Base-by-base conservation (phyloP, 192 early-diverging fungal genomes). In the Backusella mclennaniae region DNA sequence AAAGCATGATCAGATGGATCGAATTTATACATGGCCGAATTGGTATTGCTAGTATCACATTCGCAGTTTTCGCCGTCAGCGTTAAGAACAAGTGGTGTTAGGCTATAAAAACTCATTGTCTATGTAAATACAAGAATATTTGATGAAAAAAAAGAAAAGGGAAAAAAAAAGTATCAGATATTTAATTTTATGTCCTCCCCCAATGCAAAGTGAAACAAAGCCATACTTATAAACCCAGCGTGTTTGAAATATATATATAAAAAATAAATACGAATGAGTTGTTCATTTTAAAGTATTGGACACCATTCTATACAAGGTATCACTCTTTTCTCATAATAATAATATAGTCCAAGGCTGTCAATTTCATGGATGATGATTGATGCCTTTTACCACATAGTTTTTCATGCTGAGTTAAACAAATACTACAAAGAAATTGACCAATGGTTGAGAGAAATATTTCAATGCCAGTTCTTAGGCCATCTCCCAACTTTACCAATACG, bases 1-100 rank as follows among this genome's bases (percentile, higher is more conserved):
- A 80, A 76, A 1, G 73, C 63, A 26, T 23, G 21, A 67, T 83
- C 82, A n/a, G 33, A 17, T 0, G 76, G 44, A 53, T 83, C 82
- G 14, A 83, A 77, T 19, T 79, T 79, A 12, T 69, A 23, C 38
- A 76, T 76, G 17, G 66, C 53, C 3, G 74, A 29, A 19, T 44
- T 44, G 8, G 52, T 39, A 23, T 23, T 53, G 49, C 1, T 67
- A 35, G 1, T 17, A 21, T 39, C 68, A 39, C 56, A 66, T 6
- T 74, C 33, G 26, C 59, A 66, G 3, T 26, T 35, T 41, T 66
- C 56, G 19, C 1, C 33, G 23, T 66, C 36, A 1, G 56, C 21
- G 11, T 56, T 74, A 9, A 74, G 35, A 38, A 74, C 73, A 21
- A 74, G 53, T 17, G 73, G 73, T 36, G 31, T 36, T 19, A 74